phyloP scores from a whole-genome alignment of 352 stramenopile species.

The Globisporangium orthogonon region DNA sequence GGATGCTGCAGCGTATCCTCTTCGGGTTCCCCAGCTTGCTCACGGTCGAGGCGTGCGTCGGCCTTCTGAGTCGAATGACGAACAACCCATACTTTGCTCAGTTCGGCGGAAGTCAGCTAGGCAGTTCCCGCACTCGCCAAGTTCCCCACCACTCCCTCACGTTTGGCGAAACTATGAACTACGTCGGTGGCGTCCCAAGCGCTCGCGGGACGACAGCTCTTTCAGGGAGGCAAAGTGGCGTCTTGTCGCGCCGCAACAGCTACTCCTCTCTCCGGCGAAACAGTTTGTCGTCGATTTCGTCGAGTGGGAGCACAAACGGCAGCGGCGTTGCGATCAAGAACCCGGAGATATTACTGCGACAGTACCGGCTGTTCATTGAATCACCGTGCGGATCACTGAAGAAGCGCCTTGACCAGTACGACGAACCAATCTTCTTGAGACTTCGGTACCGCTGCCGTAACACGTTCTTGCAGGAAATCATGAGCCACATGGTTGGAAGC shows the following conservation, averaged over 20 bases:
- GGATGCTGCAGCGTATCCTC: constrained; percentile 73
- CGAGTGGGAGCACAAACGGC: constrained; percentile 21
- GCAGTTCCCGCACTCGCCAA: constrained; percentile 35
- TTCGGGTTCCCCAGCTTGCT: constrained; percentile 66
- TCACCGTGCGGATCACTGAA: constrained; percentile 47
- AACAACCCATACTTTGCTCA: constrained; percentile 56
- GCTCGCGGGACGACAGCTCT: constrained; percentile 15
- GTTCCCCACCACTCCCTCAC: constrained; percentile 43
- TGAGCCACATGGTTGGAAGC: constrained; percentile 69
- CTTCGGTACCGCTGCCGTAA: constrained; percentile 75
- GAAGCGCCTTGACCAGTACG: constrained; percentile 50
- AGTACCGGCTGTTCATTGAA: constrained; percentile 76
- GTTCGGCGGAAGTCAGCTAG: constrained; percentile 34
- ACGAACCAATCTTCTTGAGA: constrained; percentile 55
- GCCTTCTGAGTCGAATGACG: constrained; percentile 71
- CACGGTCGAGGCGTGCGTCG: constrained; percentile 69
- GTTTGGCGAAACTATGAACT: constrained; percentile 57
- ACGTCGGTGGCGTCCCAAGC: constrained; percentile 16
- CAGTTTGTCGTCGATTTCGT: constrained; percentile 35
- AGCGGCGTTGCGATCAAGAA: constrained; percentile 50
- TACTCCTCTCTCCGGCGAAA: constrained; percentile 14
- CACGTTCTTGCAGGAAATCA: constrained; percentile 75
- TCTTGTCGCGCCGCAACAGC: constrained; percentile 22
- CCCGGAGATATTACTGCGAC: constrained; percentile 56
- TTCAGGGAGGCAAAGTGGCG: constrained; percentile 16